Evolutionary conservation across 495 filamentous ascomycete genomes (phyloP), one percentile per base, ranked within the genome.

Genomic region (Talaromyces proteolyticus): DNA sequence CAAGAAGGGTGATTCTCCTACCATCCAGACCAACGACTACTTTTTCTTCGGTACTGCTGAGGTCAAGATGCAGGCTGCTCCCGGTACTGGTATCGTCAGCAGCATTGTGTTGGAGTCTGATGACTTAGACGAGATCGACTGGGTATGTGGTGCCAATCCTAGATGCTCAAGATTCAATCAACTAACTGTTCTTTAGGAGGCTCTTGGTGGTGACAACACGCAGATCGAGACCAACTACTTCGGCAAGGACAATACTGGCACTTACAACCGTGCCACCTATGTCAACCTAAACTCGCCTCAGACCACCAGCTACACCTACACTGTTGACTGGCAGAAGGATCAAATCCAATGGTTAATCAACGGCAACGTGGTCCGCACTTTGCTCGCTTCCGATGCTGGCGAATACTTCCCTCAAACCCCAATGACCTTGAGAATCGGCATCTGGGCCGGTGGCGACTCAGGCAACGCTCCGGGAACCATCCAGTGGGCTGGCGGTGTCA

Each of bases 81-180:
- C 69, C 4, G 90, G 90, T 17, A 70, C 67, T 14, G 90, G 90
- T 53, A 82, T 95, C 52, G 81, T 94, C 61, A 79, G 86, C 70
- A 88, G 82, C 12, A 75, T 92, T 46, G 88, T 96, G 6, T 67
- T 97, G 43, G 81, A 92, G 60, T 96, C 91, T 3, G 91, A 95
- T 66, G 80, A 82, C 54, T 77, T 96, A n/a, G 93, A 98, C 65
- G 93, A 98, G 72, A 86, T 98, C 59, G 93, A 96, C 68, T 91
- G 90, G 81, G 82, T 90, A 66, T 82, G 86, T 56, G 44, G 56
- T 46, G 16, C 36, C 10, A 4, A 4, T 5, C 21, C 5, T 6
- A 6, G 51, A 8, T 22, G 14, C 4, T 45, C 6, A 1, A 3
- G 19, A 51, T 17, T 11, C 40, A 29, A 44, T 47, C 16, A 3